These are phyloP conservation scores for Ophiostoma montium DNA, from an alignment of 2,329 filamentous ascomycete genomes.

Conservation along the genomic window DNA sequence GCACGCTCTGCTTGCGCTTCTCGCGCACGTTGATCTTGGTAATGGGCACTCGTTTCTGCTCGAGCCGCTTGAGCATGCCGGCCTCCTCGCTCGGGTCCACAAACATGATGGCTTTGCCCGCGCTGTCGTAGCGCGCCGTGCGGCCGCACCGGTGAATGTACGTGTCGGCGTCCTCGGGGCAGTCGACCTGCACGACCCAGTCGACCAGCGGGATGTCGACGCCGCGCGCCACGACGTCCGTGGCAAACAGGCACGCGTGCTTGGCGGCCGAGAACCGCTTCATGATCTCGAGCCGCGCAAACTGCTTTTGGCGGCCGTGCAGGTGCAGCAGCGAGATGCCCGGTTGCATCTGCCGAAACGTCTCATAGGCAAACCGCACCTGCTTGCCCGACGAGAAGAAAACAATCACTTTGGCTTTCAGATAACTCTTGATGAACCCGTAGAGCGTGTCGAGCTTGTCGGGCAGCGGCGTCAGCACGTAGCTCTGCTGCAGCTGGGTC, in stretches of 20 bases:
- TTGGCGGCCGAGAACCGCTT: slow-evolving; percentile 68
- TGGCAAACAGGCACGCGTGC: slow-evolving; percentile 81
- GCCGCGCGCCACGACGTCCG: slow-evolving; percentile 85
- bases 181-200: slow-evolving; percentile 98
- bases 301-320: slow-evolving; percentile 86
- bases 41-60: slow-evolving; percentile 81
- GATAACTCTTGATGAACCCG: slow-evolving; percentile 79
- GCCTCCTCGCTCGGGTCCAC: slow-evolving; percentile 83
- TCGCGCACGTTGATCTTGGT: slow-evolving; percentile 74
- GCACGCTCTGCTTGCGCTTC: slow-evolving; percentile 79
- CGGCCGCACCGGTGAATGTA: slow-evolving; percentile 95
- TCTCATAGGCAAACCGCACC: slow-evolving; percentile 89
- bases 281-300: slow-evolving; percentile 76
- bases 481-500: slow-evolving; percentile 74
- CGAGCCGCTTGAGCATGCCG: slow-evolving; percentile 75
- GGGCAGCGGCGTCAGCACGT: slow-evolving; percentile 68
- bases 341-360: slow-evolving; percentile 82
- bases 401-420: slow-evolving; percentile 89
- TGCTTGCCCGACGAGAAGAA: slow-evolving; percentile 94
- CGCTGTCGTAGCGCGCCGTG: slow-evolving; percentile 82
- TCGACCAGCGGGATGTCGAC: slow-evolving; percentile 94
- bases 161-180: slow-evolving; percentile 89
- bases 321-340: slow-evolving; percentile 88
- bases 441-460: slow-evolving; percentile 88
- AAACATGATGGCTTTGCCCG: slow-evolving; percentile 80